Evolutionary conservation across 257 asterid species (phyloP).

Genomic region (Petrea volubilis): DNA sequence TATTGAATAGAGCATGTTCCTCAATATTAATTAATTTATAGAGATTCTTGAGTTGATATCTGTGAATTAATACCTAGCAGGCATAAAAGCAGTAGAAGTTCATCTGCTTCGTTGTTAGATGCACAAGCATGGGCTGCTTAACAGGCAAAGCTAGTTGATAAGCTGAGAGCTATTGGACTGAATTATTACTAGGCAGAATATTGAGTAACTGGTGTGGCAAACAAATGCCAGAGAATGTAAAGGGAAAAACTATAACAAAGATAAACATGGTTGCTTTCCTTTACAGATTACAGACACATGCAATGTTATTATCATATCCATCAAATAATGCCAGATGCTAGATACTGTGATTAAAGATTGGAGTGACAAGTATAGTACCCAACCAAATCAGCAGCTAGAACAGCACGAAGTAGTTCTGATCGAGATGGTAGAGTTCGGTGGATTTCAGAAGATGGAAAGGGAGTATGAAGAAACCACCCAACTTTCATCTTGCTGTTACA

Average conservation of each 20-base stretch:
- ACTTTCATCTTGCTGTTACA: slow-evolving; percentile 66
- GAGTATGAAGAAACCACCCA: slow-evolving; percentile 88
- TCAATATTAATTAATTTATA: not conserved
- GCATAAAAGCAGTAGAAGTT: not conserved
- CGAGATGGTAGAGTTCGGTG: slow-evolving; percentile 86
- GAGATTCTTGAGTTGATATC: not conserved
- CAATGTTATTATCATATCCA: slow-evolving; percentile 3
- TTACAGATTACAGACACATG: not conserved
- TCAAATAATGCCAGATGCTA: not conserved
- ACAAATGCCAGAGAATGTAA: not conserved
- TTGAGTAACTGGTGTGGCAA: not conserved
- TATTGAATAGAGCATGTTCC: not conserved
- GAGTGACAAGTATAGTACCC: slow-evolving; percentile 46
- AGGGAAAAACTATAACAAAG: not conserved
- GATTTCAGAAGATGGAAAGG: slow-evolving; percentile 84
- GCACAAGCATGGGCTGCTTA: slow-evolving; percentile 6
- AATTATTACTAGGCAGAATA: not conserved
- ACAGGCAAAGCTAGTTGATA: not conserved
- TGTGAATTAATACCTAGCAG: not conserved
- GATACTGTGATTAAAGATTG: not conserved
- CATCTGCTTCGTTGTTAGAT: not conserved
- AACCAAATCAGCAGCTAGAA: slow-evolving; percentile 78
- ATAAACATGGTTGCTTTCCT: not conserved
- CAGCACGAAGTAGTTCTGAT: slow-evolving; percentile 67
- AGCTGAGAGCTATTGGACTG: not conserved